These are phyloP conservation scores for Flammula alnicola DNA, from an alignment of 1,284 basidiomycete species.

Conservation along the genomic window DNA sequence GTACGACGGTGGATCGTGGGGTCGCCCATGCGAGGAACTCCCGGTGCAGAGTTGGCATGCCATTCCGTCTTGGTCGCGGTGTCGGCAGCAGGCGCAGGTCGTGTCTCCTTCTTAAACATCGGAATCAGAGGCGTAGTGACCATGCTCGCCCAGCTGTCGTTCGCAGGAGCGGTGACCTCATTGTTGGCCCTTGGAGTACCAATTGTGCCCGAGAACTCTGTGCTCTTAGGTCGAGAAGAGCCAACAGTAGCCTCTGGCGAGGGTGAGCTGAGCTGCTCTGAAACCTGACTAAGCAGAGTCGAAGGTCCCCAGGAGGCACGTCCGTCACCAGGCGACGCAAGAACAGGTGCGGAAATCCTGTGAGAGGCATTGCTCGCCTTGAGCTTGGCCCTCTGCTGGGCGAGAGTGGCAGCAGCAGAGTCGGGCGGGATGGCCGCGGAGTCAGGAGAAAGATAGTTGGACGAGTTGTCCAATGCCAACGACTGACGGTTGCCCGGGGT, in stretches of 20 bases:
- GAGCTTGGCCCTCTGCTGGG: slow-evolving; percentile 88
- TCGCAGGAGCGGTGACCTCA: slow-evolving; percentile 60
- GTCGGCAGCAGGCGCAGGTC: slow-evolving; percentile 60
- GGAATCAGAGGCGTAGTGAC: slow-evolving; percentile 94
- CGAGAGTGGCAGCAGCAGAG: slow-evolving; percentile 76
- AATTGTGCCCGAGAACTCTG: slow-evolving; percentile 83
- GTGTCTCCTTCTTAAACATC: slow-evolving; percentile 79
- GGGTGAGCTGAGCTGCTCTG: slow-evolving; percentile 67
- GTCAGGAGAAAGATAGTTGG: slow-evolving; percentile 76
- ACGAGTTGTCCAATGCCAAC: slow-evolving; percentile 59
- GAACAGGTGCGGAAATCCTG: slow-evolving; percentile 91
- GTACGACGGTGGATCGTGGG: slow-evolving; percentile 82
- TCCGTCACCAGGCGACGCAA: slow-evolving; percentile 63
- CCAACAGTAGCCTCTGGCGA: slow-evolving; percentile 58
- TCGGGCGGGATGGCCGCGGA: slow-evolving; percentile 59
- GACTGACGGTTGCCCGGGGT: slow-evolving; percentile 67
- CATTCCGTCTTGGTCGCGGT: slow-evolving; percentile 63
- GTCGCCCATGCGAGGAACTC: slow-evolving; percentile 86
- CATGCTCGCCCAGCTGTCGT: slow-evolving; percentile 97
- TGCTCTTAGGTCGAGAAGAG: slow-evolving; percentile 83
- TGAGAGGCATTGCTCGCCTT: slow-evolving; percentile 87
- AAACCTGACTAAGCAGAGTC: slow-evolving; percentile 81
- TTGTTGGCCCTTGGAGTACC: slow-evolving; percentile 56
- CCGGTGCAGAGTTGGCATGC: slow-evolving; percentile 49
- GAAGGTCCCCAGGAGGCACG: slow-evolving; percentile 65